phyloP scores from a whole-genome alignment of 441 rosid genomes.

The Syzygium malaccense region DNA sequence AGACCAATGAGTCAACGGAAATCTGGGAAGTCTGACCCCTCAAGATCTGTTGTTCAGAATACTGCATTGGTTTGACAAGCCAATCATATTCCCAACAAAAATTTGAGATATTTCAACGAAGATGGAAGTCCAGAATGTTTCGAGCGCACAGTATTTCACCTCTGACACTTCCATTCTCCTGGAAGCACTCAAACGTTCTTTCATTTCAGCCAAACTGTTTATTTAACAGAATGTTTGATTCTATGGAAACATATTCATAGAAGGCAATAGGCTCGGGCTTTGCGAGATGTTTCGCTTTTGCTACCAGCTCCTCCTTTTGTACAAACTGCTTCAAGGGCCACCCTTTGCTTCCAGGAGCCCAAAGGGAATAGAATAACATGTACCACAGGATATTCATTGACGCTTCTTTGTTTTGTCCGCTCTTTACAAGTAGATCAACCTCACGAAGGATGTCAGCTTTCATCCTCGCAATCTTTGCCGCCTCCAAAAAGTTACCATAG shows the following conservation, averaged over 20 bases:
- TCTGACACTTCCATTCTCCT: slow-evolving; percentile 14
- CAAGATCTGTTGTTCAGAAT: slow-evolving; percentile 10
- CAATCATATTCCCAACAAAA: slow-evolving; percentile 25
- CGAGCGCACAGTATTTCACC: slow-evolving; percentile 34
- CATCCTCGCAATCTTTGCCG: slow-evolving; percentile 32
- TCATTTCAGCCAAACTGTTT: slow-evolving; percentile 13
- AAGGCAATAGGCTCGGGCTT: slow-evolving; percentile 13
- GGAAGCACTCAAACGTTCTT: slow-evolving; percentile 17
- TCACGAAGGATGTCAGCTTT: slow-evolving; percentile 25
- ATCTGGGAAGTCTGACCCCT: slow-evolving; percentile 13
- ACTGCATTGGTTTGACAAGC: slow-evolving; percentile 7
- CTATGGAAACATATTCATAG: slow-evolving; percentile 13
- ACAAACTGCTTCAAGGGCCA: slow-evolving; percentile 43
- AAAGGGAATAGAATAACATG: slow-evolving; percentile 36
- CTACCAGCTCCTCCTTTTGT: slow-evolving; percentile 25
- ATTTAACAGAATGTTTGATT: slow-evolving; percentile 25
- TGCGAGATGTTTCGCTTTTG: slow-evolving; percentile 26
- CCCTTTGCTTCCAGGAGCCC: slow-evolving; percentile 33
- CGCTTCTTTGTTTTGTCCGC: slow-evolving; percentile 23
- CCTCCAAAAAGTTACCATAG: slow-evolving; percentile 29
- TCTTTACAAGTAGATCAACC: slow-evolving; percentile 31
- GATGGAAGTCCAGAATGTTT: slow-evolving; percentile 34
- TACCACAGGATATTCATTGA: slow-evolving; percentile 23
- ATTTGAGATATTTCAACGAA: slow-evolving; percentile 5
- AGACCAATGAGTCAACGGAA: slow-evolving; percentile 20